These are phyloP conservation scores for Saturnispora saitoi DNA, from an alignment of 805 yeast genomes.

Conservation along the genomic window DNA sequence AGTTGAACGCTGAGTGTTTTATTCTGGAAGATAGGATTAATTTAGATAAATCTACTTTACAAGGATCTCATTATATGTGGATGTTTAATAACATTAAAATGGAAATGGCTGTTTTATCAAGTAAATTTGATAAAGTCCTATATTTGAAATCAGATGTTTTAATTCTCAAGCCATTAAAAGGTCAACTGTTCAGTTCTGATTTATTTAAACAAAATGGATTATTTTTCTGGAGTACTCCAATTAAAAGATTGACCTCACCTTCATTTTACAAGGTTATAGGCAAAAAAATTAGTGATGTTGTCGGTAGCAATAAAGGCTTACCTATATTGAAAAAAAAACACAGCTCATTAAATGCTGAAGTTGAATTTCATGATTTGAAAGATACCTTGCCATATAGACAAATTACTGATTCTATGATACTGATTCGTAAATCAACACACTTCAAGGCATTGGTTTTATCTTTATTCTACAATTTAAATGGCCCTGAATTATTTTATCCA, in stretches of 20 bases:
- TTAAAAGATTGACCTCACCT: conserved; percentile 73
- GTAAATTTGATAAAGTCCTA: conserved; percentile 39
- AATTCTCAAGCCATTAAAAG: conserved; percentile 33
- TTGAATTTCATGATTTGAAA: conserved; percentile 25
- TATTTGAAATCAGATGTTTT: conserved; percentile 39
- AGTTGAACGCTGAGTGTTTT: conserved; percentile 51
- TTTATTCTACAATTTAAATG: conserved; percentile 41
- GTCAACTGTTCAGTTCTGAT: conserved; percentile 30
- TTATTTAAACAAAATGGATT: conserved; percentile 47
- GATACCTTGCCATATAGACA: conserved; percentile 43
- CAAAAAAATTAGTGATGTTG: conserved; percentile 28
- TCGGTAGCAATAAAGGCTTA: conserved; percentile 27
- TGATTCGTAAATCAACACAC: conserved; percentile 41
- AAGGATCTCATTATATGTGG: conserved; percentile 32
- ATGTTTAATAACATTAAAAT: conserved; percentile 32
- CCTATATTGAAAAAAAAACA: conserved; percentile 16
- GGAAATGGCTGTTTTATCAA: conserved; percentile 34
- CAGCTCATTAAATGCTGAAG: conserved; percentile 6
- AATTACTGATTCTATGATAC: conserved; percentile 43
- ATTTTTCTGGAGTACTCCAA: conserved; percentile 74
- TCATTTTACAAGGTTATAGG: conserved; percentile 56
- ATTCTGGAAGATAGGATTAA: conserved; percentile 45
- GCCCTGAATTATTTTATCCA: conserved; percentile 34
- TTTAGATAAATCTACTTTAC: conserved; percentile 10
- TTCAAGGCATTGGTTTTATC: conserved; percentile 39